Evolutionary conservation across 768 basidiomycete genomes (phyloP).

Genomic region (Psilocybe subaeruginosa): DNA sequence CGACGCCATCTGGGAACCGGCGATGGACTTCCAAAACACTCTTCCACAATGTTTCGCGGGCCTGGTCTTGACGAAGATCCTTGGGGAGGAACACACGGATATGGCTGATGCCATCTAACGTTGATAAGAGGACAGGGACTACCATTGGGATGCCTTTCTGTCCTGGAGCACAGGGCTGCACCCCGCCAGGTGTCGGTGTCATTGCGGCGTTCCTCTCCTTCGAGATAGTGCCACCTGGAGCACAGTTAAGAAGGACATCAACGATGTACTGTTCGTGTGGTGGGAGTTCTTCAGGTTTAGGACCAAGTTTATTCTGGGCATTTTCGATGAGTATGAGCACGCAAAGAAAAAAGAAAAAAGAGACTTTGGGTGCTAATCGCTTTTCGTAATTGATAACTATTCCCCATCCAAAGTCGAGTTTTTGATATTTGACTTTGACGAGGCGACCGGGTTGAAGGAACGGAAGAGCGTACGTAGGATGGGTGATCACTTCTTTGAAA

Average conservation of each 20-base stretch:
- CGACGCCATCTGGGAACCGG: slow-evolving; percentile 86
- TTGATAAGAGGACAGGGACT: slow-evolving; percentile 86
- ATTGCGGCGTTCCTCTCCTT: slow-evolving; percentile 45
- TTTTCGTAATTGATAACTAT: slow-evolving; percentile 92
- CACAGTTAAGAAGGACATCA: slow-evolving; percentile 87
- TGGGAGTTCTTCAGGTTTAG: slow-evolving; percentile 67
- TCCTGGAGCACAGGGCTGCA: slow-evolving; percentile 73
- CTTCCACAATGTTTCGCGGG: slow-evolving; percentile 87
- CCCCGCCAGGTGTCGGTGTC: slow-evolving; percentile 64
- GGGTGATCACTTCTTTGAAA: slow-evolving; percentile 90
- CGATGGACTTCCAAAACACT: slow-evolving; percentile 89
- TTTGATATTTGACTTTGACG: slow-evolving; percentile 87
- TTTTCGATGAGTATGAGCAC: background rate
- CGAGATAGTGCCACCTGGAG: slow-evolving; percentile 58
- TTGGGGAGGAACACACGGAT: slow-evolving; percentile 89
- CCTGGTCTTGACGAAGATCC: slow-evolving; percentile 76
- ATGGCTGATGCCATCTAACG: slow-evolving; percentile 84
- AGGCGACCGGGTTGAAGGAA: slow-evolving; percentile 92
- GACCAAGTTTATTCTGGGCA: slow-evolving; percentile 63
- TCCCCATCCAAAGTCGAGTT: slow-evolving; percentile 96
- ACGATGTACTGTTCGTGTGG: slow-evolving; percentile 92
- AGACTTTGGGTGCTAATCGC: slow-evolving; percentile 78
- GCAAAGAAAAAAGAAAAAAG: slow-evolving; percentile 10
- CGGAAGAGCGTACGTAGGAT: slow-evolving; percentile 92
- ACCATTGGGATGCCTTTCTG: slow-evolving; percentile 84